Evolutionary conservation across 257 asterid genomes (phyloP), one percentile per base, ranked within the genome.

Genomic region (Asclepias syriaca): DNA sequence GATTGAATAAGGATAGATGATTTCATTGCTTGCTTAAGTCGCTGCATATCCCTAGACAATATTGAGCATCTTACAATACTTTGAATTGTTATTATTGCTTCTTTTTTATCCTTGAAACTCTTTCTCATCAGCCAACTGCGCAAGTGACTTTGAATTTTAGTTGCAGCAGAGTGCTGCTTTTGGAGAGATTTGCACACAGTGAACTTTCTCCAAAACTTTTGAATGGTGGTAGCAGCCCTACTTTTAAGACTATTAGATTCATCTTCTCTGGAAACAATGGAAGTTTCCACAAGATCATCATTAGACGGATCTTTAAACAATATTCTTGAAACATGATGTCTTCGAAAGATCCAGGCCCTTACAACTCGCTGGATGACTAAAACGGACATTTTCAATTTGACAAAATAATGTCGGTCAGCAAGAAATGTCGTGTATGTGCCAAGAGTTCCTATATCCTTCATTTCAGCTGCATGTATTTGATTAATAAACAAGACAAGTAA

Each of bases 1-100:
- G 90, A 79, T 78, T 95, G 99, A 79, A 91, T 86, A 56, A 79
- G 69, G 59, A 84, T 81, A 59, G 87, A 89, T 2, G 97, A 84
- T 37, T 21, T 37, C 46, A 71, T 58, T 83, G 74, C 81, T 80
- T 70, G 81, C 74, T 72, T 82, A 66, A 75, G 80, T 75, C 71
- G 77, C 73, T 81, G 85, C 68, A 82, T 75, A 46, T 81, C 78
- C 77, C 81, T 80, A 83, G 76, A 78, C 40, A 76, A 74, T 75
- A 63, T 82, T 56, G 75, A 75, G 85, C 82, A 72, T 67, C 78
- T 81, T 50, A 81, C 77, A 69, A 72, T 77, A 79, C 88, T 87
- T 79, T 94, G 96, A 68, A 93, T 80, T 77, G 51, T 82, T 72
- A 61, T 53, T 65, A 77, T 61, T 65, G 96, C 90, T 69, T 66